phyloP scores from a whole-genome alignment of 768 basidiomycete genomes.

The Psilocybe subaeruginosa region DNA sequence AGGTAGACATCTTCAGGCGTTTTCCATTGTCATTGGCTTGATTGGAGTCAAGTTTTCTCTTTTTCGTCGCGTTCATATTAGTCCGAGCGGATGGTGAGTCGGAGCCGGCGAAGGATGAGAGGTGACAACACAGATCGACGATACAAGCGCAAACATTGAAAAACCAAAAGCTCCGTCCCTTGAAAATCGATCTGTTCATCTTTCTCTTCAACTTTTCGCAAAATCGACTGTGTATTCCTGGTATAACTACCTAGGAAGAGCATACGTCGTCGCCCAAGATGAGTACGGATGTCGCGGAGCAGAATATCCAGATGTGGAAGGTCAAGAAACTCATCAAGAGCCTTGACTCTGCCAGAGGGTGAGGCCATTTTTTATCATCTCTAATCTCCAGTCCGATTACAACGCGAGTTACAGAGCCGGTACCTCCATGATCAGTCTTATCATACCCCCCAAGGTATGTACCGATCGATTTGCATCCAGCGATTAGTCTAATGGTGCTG shows the following conservation, averaged over 20 bases:
- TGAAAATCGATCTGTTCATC: slow-evolving; percentile 29
- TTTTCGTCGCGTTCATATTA: slow-evolving; percentile 29
- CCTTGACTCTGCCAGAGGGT: slow-evolving; percentile 93
- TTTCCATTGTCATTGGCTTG: slow-evolving; percentile 26
- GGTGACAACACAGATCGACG: slow-evolving; percentile 2
- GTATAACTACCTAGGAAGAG: slow-evolving; percentile 30
- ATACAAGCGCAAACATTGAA: slow-evolving; percentile 38
- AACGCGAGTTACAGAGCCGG: slow-evolving; percentile 63
- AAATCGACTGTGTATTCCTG: slow-evolving; percentile 26
- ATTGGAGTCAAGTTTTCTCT: slow-evolving; percentile 40
- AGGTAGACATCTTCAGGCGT: slow-evolving; percentile 33
- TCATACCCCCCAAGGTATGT: slow-evolving; percentile 89
- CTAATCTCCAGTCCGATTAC: slow-evolving; percentile 26
- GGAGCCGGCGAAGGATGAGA: slow-evolving; percentile 19
- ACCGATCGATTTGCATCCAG: slow-evolving; percentile 16
- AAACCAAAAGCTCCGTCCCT: slow-evolving; percentile 22
- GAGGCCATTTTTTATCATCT: slow-evolving; percentile 19
- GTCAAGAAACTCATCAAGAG: slow-evolving; percentile 99
- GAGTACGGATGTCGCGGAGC: slow-evolving; percentile 87
- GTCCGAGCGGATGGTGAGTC: slow-evolving; percentile 11
- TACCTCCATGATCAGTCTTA: slow-evolving; percentile 98
- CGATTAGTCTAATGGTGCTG: slow-evolving; percentile 12
- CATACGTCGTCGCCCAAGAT: slow-evolving; percentile 52
- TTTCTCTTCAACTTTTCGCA: slow-evolving; percentile 24
- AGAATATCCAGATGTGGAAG: slow-evolving; percentile 98